Evolutionary conservation across 192 early-diverging fungal genomes (phyloP), one percentile per base, ranked within the genome.

Genomic region (Spizellomyces punctatus): DNA sequence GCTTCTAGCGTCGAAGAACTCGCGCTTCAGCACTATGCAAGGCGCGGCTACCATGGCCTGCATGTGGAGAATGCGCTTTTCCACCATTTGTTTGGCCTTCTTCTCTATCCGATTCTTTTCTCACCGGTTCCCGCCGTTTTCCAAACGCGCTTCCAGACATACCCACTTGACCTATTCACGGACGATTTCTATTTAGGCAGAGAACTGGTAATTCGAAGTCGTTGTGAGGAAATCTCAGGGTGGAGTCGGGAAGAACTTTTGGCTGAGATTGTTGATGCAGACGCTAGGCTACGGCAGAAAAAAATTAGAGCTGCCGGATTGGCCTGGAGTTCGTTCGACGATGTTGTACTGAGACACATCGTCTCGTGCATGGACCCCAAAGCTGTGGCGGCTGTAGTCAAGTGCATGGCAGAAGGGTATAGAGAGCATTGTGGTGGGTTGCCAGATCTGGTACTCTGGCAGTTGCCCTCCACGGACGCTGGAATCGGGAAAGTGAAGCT

Each of bases 391-490:
- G 61, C 62, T 8, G 71, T 72, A 8, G 0, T 72, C 45, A 45
- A 22, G n/a, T 10, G 46, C 62, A 72, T 72, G 71, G 71, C 71
- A 6, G 52, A 63, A 46, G 46, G 43, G 5, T 72, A 64, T 17
- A 64, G 41, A 54, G 79, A 80, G 9, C 81, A 81, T 57, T 56
- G 64, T 22, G 81, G 81, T 14, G 83, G 83, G 6, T 66, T 85
- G 16, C 83, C 83, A 17, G 83, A 85, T 72, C 66, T 85, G 57
- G 80, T 82, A 44, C 62, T 81, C 1, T 85, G 83, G 83, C 68
- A 81, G 10, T 22, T n/a, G 6, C 67, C 65, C 8, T 27, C 59
- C 17, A 61, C 59, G 17, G 50, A 62, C 0, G 63, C n/a, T 36
- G 22, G 8, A 8, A 14, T 6, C 27, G 55, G 55, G 10, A 12